Base-by-base conservation (phyloP, 352 stramenopile species). In the Pythium periplocum region DNA sequence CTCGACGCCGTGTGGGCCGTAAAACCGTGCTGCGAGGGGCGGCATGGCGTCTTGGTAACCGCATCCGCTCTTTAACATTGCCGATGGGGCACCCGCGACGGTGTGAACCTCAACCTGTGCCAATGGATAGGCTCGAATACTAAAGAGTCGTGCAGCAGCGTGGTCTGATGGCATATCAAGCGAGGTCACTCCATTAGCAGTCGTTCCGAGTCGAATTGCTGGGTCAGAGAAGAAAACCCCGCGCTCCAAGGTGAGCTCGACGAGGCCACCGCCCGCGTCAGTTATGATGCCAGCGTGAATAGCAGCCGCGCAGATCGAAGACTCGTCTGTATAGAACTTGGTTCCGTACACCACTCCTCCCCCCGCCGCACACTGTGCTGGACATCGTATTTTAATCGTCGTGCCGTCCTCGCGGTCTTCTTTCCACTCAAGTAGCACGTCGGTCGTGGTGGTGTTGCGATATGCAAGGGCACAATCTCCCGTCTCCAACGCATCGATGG, bases 391-490 rank as follows among this genome's bases (percentile, higher is more conserved):
- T 42, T 96, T 93, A 51, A 97, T 75, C 5, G 78, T 86, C 43
- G 84, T 95, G 12, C 92, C 90, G 55, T 96, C 83, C 61, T 96
- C 86, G 4, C 71, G 55, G 71, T 97, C 87, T 72, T 98, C 85
- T 44, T 90, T 79, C 0, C 38, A 26, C 40, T 70, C 43, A 1
- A 66, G 67, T n/a, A 70, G 52, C 31, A 48, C 43, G 17, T 67
- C 68, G 52, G 76, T 66, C 62, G 69, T 75, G 17, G 26, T 62
- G 31, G 17, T 51, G 45, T 43, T 55, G 55, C 4, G 80, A 63
- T 17, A 78, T 46, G 55, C 43, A 11, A 48, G 43, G 9, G 43
- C 43, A 11, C 9, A 30, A 11, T 74, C 67, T 11, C 75, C 78
- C 48, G 90, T 90, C 45, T 96, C 79, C 1, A 97, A 64, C 5